Base-by-base conservation (phyloP, 805 yeast genomes). In the Torulaspora microellipsoides region DNA sequence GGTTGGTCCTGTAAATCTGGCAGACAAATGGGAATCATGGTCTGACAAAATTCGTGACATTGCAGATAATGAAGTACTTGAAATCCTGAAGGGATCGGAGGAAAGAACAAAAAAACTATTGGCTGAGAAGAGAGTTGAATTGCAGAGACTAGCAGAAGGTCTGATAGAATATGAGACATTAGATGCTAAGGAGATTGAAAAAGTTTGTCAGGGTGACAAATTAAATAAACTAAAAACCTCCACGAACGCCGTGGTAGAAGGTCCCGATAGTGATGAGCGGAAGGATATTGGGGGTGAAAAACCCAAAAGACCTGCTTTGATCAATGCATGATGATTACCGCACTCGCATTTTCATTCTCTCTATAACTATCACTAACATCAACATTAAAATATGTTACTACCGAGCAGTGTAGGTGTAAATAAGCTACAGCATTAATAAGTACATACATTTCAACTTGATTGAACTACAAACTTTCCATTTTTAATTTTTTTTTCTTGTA, bases 11-110 rank as follows among this genome's bases (percentile, higher is more conserved):
- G 87, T 93, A 23, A 80, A 80, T 59, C 73, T 93, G 38, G 77
- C 91, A 36, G 96, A 89, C 58, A 81, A 86, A 59, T 91, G 97
- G 97, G 89, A 82, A 53, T 78, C 85, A 34, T 93, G 99, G 99
- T 88, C 96, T 1, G 85, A 91, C 11, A 79, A 80, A 53, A 76
- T 95, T 38, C 75, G 95, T 52, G 93, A 88, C 60, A 72, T 82
- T 66, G 99, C 98, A 11, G 99, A 93, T 64, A 81, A 84, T 56
- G 98, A 93, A 69, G 90, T 93, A 31, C 74, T 96, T 45, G 78
- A 76, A 38, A 69, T 86, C 48, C 73, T 93, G 51, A 72, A 85
- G 43, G 79, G 72, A 5, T 81, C 95, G 20, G 97, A 90, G 63
- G 73, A 75, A 34, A 79, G 99, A 63, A 83, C 97, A 1, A 76